Evolutionary conservation across 129 eudicot species (phyloP), one percentile per base, ranked within the genome.

Genomic region (Chrysanthemum makinoi): DNA sequence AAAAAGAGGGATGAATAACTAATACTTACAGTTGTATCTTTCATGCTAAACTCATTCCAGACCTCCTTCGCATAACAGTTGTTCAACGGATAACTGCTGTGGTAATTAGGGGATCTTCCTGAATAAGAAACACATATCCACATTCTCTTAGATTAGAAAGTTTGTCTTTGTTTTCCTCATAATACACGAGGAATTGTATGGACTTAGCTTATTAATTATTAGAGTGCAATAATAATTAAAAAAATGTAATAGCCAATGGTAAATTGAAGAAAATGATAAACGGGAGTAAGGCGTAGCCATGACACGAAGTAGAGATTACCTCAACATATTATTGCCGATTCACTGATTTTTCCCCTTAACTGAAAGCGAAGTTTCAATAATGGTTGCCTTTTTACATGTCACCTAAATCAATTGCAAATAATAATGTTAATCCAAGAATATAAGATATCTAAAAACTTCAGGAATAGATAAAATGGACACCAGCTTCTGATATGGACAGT

Each of bases 311-410:
- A 65, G 15, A 62, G 14, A 70, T 76, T 86, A 87, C 99, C 99
- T 84, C 77, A 83, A 59, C 89, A 90, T 12, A 95, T 86, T 46
- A 84, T 79, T 74, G 96, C 94, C 10, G 79, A 69, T 74, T 71
- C 93, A 62, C 89, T 94, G 75, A 95, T 87, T 72, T 86, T 95
- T 58, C 65, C 82, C 80, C 89, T 82, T n/a, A n/a, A 76, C 69
- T 86, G 90, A n/a, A n/a, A 26, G 53, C 20, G 78, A 74, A 54
- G 76, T 86, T 79, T 88, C 97, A 72, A 95, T 90, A 49, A 95
- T 84, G 65, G 95, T 81, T 59, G 97, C 91, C 85, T 95, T 95
- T 81, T 90, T 95, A 75, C 81, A 63, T 1, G 99, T 95, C 74
- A 90, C 99, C 99, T 95, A 56, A 18, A 70, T 33, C 17, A 51